A percentile compares a stretch with the other conserved stretches of the same genome.
These are phyloP conservation scores for Pyrus hybrid DNA, from an alignment of 331 rosid species.

Conservation along the genomic window DNA sequence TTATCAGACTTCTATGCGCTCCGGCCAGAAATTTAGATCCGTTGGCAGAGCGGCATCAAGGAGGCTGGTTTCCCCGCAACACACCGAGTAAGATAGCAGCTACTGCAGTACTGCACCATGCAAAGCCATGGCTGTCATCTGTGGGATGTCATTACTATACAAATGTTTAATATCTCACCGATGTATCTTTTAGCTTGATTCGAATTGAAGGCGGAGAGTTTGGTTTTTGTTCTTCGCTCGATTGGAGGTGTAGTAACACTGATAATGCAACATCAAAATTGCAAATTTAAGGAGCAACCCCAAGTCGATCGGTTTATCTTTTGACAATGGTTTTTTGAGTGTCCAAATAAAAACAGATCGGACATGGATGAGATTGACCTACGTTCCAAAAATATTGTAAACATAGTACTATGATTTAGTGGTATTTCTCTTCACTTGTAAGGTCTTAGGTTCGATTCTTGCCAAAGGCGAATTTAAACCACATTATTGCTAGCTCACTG, in stretches of 20 bases:
- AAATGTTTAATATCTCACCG: not conserved
- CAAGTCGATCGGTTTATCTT: not conserved
- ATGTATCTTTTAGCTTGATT: not conserved
- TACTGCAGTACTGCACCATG: slow-evolving; percentile 41
- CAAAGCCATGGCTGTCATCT: not conserved
- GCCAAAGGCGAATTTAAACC: too few relatives aligned
- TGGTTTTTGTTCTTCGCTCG: not conserved
- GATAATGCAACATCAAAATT: not conserved
- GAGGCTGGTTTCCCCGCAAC: slow-evolving; percentile 12
- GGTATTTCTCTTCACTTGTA: too few relatives aligned
- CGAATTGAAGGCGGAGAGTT: not conserved
- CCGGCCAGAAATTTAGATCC: slow-evolving; percentile 21
- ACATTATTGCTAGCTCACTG: too few relatives aligned
- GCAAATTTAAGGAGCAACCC: not conserved
- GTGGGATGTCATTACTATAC: not conserved
- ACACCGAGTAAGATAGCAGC: slow-evolving; percentile 77
- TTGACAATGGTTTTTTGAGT: not conserved
- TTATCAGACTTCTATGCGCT: slow-evolving; percentile 49
- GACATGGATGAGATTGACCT: not conserved
- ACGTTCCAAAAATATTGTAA: not conserved
- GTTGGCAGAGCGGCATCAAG: slow-evolving; percentile 11
- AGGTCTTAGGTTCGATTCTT: too few relatives aligned
- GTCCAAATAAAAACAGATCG: not conserved
- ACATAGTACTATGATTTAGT: too few relatives aligned
- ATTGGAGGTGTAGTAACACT: too few relatives aligned